These are phyloP conservation scores for Colletotrichum sp. DNA, from an alignment of 2,329 filamentous ascomycete species.

Conservation along the genomic window DNA sequence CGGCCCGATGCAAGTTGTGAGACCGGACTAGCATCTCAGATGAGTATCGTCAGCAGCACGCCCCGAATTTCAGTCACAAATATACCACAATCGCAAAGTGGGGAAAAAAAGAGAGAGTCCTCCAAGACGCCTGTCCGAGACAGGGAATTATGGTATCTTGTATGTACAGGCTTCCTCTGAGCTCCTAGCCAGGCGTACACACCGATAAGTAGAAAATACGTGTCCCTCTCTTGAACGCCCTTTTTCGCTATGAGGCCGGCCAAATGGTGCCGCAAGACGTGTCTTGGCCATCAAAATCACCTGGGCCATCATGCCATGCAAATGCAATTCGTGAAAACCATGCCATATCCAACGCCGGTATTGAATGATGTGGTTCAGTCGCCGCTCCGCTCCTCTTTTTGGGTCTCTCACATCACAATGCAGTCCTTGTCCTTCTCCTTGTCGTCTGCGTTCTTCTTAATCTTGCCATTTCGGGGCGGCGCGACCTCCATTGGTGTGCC, in stretches of 20 bases:
- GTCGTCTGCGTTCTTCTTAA: conserved; percentile 55
- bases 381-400: neutral
- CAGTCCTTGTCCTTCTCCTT: conserved; percentile 66
- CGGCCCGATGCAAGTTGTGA: neutral
- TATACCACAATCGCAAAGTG: neutral
- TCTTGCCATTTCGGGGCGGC: conserved; percentile 55
- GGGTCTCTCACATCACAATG: conserved; percentile 58
- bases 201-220: neutral
- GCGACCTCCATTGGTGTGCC: conserved; percentile 62
- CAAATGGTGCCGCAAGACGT: neutral
- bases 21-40: neutral
- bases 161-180: conserved; percentile 19
- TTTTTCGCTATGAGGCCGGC: neutral
- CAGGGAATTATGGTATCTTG: conserved; percentile 24
- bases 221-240: neutral
- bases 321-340: conserved; percentile 17
- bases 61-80: neutral
- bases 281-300: neutral
- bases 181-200: neutral
- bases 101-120: neutral
- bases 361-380: neutral
- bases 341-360: conserved; percentile 8
- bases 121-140: conserved; percentile 16
- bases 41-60: neutral
- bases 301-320: conserved; percentile 8